These are phyloP conservation scores for Podospora tetraspora DNA, from an alignment of 495 filamentous ascomycete species.

Conservation along the genomic window DNA sequence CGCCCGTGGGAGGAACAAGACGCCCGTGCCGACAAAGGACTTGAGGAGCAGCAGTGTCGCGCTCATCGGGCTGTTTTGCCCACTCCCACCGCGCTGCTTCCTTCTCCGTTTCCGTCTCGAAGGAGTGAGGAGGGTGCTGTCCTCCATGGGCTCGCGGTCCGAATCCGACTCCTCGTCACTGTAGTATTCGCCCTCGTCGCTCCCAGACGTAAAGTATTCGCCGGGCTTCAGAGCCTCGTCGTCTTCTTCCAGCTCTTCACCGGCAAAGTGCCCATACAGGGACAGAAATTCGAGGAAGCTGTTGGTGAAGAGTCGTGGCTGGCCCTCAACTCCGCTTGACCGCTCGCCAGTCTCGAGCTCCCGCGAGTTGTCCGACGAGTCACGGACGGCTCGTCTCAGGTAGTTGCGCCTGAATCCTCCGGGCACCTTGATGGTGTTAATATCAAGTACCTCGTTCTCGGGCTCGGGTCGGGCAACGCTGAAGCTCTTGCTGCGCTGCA, in stretches of 20 bases:
- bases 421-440: slow-evolving; percentile 80
- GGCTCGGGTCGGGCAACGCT: slow-evolving; percentile 67
- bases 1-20: slow-evolving; percentile 90
- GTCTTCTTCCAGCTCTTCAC: slow-evolving; percentile 92
- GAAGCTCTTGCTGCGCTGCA: slow-evolving; percentile 78
- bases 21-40: slow-evolving; percentile 94
- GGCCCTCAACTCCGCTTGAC: slow-evolving; percentile 29
- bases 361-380: slow-evolving; percentile 45
- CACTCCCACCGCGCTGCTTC: slow-evolving; percentile 64
- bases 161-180: slow-evolving; percentile 52
- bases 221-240: slow-evolving; percentile 79
- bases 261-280: slow-evolving; percentile 94
- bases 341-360: slow-evolving; percentile 40
- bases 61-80: slow-evolving; percentile 63
- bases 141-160: slow-evolving; percentile 69
- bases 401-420: slow-evolving; percentile 92
- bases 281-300: slow-evolving; percentile 95
- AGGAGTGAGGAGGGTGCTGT: slow-evolving; percentile 71
- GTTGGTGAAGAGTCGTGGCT: slow-evolving; percentile 68
- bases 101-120: slow-evolving; percentile 64
- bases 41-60: slow-evolving; percentile 84
- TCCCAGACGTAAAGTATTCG: slow-evolving; percentile 75
- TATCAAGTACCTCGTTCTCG: slow-evolving; percentile 73
- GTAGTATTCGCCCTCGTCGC: slow-evolving; percentile 47
- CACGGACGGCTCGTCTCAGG: slow-evolving; percentile 61